Percentiles rank a stretch among this genome's conserved stretches.
Evolutionary conservation across 176 grass and related monocot species (phyloP).

Genomic region (Pontederia crassipes): DNA sequence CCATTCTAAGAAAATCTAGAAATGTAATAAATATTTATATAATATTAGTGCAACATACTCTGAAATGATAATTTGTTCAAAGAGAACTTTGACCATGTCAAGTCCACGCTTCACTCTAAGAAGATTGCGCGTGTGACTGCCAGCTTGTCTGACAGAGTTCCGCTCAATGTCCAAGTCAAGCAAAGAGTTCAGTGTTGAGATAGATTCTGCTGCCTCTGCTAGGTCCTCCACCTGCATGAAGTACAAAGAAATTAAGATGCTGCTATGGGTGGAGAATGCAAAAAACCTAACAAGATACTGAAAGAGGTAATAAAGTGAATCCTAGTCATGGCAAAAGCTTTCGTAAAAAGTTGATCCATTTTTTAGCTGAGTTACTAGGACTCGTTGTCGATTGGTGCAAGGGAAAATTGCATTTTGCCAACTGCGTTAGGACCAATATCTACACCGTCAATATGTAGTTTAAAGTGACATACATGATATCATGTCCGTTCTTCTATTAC

Average conservation of each 20-base stretch:
- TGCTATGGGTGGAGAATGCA: not conserved
- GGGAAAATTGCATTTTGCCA: too few relatives aligned
- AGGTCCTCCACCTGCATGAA: slow-evolving; percentile 61
- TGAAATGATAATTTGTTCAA: slow-evolving; percentile 62
- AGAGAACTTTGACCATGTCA: slow-evolving; percentile 91
- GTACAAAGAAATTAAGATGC: not conserved
- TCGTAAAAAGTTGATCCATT: too few relatives aligned
- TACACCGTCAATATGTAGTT: too few relatives aligned
- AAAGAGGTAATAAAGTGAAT: not conserved
- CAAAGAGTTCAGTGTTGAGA: slow-evolving; percentile 56
- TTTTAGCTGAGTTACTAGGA: too few relatives aligned
- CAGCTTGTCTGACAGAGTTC: slow-evolving; percentile 30
- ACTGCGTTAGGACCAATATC: too few relatives aligned
- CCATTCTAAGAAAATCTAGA: not conserved
- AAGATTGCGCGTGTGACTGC: slow-evolving; percentile 76
- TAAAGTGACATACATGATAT: too few relatives aligned
- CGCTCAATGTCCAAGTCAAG: slow-evolving; percentile 73
- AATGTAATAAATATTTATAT: not conserved
- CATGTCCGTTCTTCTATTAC: too few relatives aligned
- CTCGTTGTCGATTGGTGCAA: too few relatives aligned
- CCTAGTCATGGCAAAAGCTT: too few relatives aligned
- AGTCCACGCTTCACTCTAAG: slow-evolving; percentile 77
- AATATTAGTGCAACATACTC: slow-evolving; percentile 32
- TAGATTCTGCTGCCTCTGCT: slow-evolving; percentile 59
- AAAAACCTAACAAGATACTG: not conserved